phyloP scores from a whole-genome alignment of 108 stramenopile genomes.

The Skeletonema tropicum region DNA sequence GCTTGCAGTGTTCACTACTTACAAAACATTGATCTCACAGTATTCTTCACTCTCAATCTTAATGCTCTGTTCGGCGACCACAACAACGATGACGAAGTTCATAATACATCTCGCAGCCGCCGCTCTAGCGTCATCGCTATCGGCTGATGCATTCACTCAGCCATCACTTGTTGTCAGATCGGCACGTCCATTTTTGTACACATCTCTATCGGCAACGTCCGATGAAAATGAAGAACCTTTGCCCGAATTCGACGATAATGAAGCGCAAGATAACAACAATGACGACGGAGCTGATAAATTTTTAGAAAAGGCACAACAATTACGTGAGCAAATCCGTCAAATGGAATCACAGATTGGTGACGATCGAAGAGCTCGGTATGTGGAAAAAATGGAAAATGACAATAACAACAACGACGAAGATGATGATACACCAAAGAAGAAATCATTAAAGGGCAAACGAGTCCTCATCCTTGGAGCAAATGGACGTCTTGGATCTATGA shows the following conservation, averaged over 20 bases:
- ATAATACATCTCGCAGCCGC: neutral
- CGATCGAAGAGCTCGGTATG: constrained; percentile 14
- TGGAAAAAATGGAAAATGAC: neutral
- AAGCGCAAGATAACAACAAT: constrained; percentile 11
- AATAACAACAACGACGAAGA: constrained; percentile 11
- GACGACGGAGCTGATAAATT: constrained; percentile 60
- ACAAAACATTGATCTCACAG: no score
- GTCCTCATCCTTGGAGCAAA: constrained; percentile 82
- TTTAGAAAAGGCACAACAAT: constrained; percentile 53
- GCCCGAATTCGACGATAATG: neutral
- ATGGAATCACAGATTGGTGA: constrained; percentile 63
- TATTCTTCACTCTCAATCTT: no score
- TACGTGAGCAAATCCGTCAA: constrained; percentile 70
- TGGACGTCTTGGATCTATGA: constrained; percentile 81
- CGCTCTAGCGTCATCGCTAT: neutral
- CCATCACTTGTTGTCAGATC: neutral
- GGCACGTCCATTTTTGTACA: neutral
- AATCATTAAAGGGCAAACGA: constrained; percentile 61
- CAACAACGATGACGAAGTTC: neutral
- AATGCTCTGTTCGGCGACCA: no score
- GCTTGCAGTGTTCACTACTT: no score
- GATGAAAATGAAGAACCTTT: neutral
- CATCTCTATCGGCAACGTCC: neutral
- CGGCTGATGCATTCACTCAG: neutral
- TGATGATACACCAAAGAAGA: constrained; percentile 15